Evolutionary conservation across 164 flowering plant species (phyloP), one percentile per base, ranked within the genome.

Genomic region (Vitis rotundifolia): DNA sequence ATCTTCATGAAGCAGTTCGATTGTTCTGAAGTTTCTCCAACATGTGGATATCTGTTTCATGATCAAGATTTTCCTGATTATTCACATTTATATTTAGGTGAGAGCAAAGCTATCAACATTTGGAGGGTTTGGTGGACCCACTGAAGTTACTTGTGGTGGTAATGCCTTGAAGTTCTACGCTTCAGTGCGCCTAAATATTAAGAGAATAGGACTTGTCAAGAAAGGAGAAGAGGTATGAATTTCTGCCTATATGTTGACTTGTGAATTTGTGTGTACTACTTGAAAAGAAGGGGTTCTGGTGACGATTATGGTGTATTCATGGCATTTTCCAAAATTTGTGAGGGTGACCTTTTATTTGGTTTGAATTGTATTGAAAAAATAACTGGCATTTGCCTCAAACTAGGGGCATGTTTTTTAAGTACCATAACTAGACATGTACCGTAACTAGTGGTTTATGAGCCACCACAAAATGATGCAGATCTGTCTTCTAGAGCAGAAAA

Each of bases 131-230:
- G 94, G 89, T 67, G 97, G 92, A 13, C 91, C 97, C 51, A 58
- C 82, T 67, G 98, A 96, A 87, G 91, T 89, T 67, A 93, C 99
- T 19, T 93, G 97, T 73, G 98, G 98, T 50, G 99, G 99, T 14
- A 96, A 96, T 82, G 99, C 99, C 68, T 78, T 96, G 83, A 96
- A 93, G 80, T 96, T 96, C 75, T 96, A 96, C 79, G 97, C 99
- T 76, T 91, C 99, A 47, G 79, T 96, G 61, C 97, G 99, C 50
- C 79, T 96, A 56, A 83, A 89, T 84, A 83, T 96, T 55, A 90
- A 61, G 77, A 89, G 97, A 82, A 82, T 69, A 18, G 98, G 93
- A 53, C 73, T 82, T 3, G 83, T 93, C 68, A 93, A 91, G 80
- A 93, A 86, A 75, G 98, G 97, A 19, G 99, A 93, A 64, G 94